Base-by-base conservation (phyloP, 208 protist genomes). In the Acanthamoeba healyi region DNA sequence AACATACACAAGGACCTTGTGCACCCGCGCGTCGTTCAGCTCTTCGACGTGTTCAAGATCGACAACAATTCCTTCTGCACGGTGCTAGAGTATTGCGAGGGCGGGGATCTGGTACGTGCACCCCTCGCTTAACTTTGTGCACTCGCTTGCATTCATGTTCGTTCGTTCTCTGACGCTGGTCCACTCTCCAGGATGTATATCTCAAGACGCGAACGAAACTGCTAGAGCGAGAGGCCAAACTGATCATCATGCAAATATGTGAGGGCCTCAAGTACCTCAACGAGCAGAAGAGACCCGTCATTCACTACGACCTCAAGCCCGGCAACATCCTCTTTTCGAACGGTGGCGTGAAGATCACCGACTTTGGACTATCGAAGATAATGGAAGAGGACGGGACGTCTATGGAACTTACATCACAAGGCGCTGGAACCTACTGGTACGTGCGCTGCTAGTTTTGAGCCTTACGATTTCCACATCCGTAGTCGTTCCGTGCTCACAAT, bases 331-430 rank as follows among this genome's bases (percentile, higher is more conserved):
- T 96, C n/a, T 96, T 96, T n/a, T 42, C 46, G 10, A 87, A 94
- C 34, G 93, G 93, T 29, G 32, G 29, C 17, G 97, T 99, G n/a
- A 99, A 99, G 94, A 98, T 99, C 46, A 99, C 98, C 19, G 99
- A 99, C 96, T 99, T 99, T 98, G 99, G 99, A 15, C 97, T 99
- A 24, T 98, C 98, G 58, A 99, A 99, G 96, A 97, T 99, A 22
- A 98, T 99, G 84, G 94, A 95, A 19, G 58, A 96, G 26, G 96
- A 97, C 54, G 84, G 95, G 24, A 94, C 77, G 12, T 70, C 96
- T 40, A 99, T 99, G 94, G 98, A 99, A 87, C 97, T 99, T 40
- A 99, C 98, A 46, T 98, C 98, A 22, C 98, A 99, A 93, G 98
- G 98, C 36, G 98, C 98, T 3, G 98, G 98, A 22, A 99, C 98